phyloP scores from a whole-genome alignment of 1,284 basidiomycete genomes.

The Kwoniella shivajii region DNA sequence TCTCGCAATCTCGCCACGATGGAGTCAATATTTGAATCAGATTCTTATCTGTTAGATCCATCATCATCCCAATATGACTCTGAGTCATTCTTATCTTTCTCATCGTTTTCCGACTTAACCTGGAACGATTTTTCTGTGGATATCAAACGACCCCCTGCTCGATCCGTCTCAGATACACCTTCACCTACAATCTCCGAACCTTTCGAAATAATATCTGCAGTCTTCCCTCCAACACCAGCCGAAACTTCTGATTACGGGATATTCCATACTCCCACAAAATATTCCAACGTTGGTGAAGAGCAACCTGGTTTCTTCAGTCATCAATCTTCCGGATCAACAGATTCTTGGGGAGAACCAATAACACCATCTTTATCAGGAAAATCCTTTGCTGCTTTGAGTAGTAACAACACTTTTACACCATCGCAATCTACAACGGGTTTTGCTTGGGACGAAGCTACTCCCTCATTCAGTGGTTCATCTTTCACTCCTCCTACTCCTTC shows the following conservation, averaged over 20 bases:
- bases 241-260: constrained; percentile 28
- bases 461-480: constrained; percentile 21
- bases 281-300: constrained; percentile 9
- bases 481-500: constrained; percentile 24
- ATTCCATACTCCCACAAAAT: constrained; percentile 31
- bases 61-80: constrained; percentile 22
- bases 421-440: constrained; percentile 18
- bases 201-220: constrained; percentile 21
- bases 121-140: constrained; percentile 18
- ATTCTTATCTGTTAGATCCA: constrained; percentile 36
- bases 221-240: constrained; percentile 20
- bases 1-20: constrained; percentile 26
- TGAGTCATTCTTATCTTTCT: constrained; percentile 41
- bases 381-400: constrained; percentile 20
- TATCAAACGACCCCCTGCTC: constrained; percentile 9
- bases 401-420: constrained; percentile 17
- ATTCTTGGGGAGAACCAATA: constrained; percentile 29
- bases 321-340: constrained; percentile 18
- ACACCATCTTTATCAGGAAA: constrained; percentile 27
- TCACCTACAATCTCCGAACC: constrained; percentile 28
- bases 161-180: constrained; percentile 21
- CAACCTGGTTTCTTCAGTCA: constrained; percentile 5
- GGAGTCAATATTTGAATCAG: constrained; percentile 38
- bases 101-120: constrained; percentile 36
- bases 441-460: constrained; percentile 39